Conservation (phyloP, 2,329 filamentous ascomycete genomes). For the Raffaelea ambrosiae region DNA sequence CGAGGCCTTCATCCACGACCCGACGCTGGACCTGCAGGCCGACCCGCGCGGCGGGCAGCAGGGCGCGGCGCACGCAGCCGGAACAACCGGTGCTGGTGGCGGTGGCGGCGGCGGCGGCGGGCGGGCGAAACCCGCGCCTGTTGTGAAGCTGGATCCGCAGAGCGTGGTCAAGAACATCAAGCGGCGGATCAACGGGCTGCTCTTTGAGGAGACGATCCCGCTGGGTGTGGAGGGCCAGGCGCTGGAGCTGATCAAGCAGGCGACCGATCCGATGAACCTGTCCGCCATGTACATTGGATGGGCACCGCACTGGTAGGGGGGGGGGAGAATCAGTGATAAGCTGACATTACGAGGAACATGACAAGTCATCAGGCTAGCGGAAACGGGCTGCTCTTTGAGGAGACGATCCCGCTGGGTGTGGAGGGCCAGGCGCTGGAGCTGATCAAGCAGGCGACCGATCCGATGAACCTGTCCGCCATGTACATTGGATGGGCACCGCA, state of each 20-base stretch:
- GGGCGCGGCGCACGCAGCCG: slow-evolving; percentile 4
- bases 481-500: slow-evolving; percentile 87
- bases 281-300: slow-evolving; percentile 97
- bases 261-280: slow-evolving; percentile 70
- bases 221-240: slow-evolving; percentile 94
- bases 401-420: slow-evolving; percentile 87
- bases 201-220: slow-evolving; percentile 83
- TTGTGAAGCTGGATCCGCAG: slow-evolving; percentile 45
- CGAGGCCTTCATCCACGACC: slow-evolving; percentile 95
- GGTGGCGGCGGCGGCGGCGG: background rate
- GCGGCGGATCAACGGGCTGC: slow-evolving; percentile 74
- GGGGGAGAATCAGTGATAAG: too few relatives aligned
- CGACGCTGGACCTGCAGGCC: slow-evolving; percentile 77
- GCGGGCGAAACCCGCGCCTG: slow-evolving; percentile 39
- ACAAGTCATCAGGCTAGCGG: background rate
- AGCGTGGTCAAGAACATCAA: slow-evolving; percentile 86
- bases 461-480: slow-evolving; percentile 77
- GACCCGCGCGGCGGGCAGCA: slow-evolving; percentile 37
- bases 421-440: slow-evolving; percentile 97
- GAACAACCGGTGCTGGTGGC: background rate
- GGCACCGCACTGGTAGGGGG: slow-evolving; percentile 49
- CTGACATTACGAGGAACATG: too few relatives aligned
- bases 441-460: slow-evolving; percentile 77
- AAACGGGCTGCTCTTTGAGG: slow-evolving; percentile 70
- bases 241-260: slow-evolving; percentile 86